Evolutionary conservation across 768 basidiomycete genomes (phyloP), one percentile per base, ranked within the genome.

Genomic region (Plicaturopsis crispa): DNA sequence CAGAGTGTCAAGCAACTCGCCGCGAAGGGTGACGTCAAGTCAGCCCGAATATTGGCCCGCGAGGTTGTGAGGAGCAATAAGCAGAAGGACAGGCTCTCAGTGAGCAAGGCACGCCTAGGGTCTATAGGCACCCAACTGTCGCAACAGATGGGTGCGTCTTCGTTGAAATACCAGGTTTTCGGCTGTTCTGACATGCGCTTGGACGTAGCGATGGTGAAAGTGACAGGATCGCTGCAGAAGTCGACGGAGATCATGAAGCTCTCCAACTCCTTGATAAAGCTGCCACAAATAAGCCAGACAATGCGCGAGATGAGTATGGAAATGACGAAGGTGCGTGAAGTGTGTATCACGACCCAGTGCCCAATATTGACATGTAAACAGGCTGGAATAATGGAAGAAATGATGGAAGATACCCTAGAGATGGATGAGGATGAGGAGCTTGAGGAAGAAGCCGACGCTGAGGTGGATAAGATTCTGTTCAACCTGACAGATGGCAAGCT

Each of bases 281-380:
- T 99, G 12, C 96, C 96, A 13, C 91, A 98, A 57, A 78, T 98
- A 34, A 85, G 83, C 60, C 82, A 79, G 45, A 75, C 78, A 1
- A 99, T 99, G 96, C 77, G 91, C 24, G 86, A 96, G 53, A 93
- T 99, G 91, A 90, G 85, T 50, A 90, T 93, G 84, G 96, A 99
- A 62, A 97, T 98, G 96, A 98, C 88, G 45, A 98, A 98, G 77
- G 94, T 84, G 48, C 28, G 67, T 38, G n/a, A n/a, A n/a, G n/a
- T n/a, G n/a, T n/a, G n/a, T n/a, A n/a, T n/a, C n/a, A n/a, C n/a
- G n/a, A 18, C 30, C 16, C 16, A 4, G 33, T 32, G 3, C 30
- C 10, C 30, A 21, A 13, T 42, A 32, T 14, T 46, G 14, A 6
- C 35, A 14, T 38, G 4, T n/a, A 10, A 31, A 7, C 48, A 97